Base-by-base conservation (phyloP, 768 basidiomycete species). In the Naganishia vishniacii region DNA sequence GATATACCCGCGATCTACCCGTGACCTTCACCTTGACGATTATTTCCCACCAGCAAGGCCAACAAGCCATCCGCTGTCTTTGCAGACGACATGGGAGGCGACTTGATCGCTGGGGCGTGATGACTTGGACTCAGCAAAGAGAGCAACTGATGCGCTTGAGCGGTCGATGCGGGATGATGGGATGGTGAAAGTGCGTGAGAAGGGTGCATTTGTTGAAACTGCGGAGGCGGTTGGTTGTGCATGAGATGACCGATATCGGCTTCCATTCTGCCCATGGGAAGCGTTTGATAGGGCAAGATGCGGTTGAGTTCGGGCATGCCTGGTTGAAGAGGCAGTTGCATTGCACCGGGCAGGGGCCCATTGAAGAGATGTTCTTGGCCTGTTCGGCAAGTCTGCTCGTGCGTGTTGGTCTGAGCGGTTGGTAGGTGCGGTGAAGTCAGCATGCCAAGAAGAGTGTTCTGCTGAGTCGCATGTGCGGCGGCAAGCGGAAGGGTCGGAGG, bases 41-140 rank as follows among this genome's bases (percentile, higher is more conserved):
- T n/a, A 34, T 51, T 51, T n/a, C 49, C 49, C n/a, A 51, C 49
- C 31, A 51, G 20, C 49, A 51, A 31, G 16, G 49, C 49, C 49
- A 51, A 51, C 49, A 51, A 34, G 3, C 49, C 49, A 51, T 51
- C 49, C 7, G 49, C 49, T 18, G 49, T 51, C 31, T 51, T 51
- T 28, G 49, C 49, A 51, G 49, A 51, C 18, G 31, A 20, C 11
- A 20, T 51, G 29, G 49, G 31, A 4, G 49, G 49, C 32, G 49
- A 51, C 28, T 7, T 31, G 3, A 51, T 51, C 4, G 28, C 31
- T 5, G 15, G 49, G 31, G 34, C 18, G 34, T 34, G 7, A 7
- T 28, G 29, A n/a, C 49, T 13, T 4, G 49, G 49, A 20, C 34
- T 51, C 16, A 51, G 49, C 18, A 51, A 20, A 34, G 49, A 29